phyloP scores from a whole-genome alignment of 2,329 filamentous ascomycete species.

The Trichoderma guizhouense region DNA sequence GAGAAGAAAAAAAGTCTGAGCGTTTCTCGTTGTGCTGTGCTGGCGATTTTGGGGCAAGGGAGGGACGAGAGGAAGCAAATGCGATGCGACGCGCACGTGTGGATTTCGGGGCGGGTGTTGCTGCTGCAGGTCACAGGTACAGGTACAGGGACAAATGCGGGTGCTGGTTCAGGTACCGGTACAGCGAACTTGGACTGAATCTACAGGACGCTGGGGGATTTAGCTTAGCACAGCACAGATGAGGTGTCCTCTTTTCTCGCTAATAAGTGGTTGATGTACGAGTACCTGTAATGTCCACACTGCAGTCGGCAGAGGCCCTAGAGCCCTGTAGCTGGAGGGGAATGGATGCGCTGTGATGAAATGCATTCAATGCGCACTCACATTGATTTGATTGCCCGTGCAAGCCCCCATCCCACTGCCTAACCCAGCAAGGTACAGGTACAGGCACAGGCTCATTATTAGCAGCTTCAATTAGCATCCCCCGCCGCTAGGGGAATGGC shows the following conservation, averaged over 20 bases:
- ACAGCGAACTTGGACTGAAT: not conserved
- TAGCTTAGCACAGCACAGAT: not conserved
- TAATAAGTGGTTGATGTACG: not conserved
- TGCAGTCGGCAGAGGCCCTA: not conserved
- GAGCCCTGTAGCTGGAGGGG: no score
- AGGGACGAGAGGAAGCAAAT: not conserved
- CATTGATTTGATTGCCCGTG: no score
- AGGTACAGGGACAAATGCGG: not conserved
- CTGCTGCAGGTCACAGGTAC: not conserved
- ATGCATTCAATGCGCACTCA: no score
- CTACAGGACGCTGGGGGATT: not conserved
- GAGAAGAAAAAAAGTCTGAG: not conserved
- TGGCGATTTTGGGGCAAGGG: constrained; percentile 11
- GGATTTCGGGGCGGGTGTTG: not conserved
- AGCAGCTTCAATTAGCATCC: not conserved
- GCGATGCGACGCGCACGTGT: constrained; percentile 13
- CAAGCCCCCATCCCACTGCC: not conserved
- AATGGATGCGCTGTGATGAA: no score
- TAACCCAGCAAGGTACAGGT: not conserved
- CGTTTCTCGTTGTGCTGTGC: not conserved
- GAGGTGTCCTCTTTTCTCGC: not conserved
- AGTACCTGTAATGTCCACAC: not conserved
- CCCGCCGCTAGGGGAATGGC: constrained; percentile 2
- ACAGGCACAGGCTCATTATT: not conserved
- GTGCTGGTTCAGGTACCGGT: no score